Conservation (phyloP, 331 rosid genomes). For the Ulmus americana region DNA sequence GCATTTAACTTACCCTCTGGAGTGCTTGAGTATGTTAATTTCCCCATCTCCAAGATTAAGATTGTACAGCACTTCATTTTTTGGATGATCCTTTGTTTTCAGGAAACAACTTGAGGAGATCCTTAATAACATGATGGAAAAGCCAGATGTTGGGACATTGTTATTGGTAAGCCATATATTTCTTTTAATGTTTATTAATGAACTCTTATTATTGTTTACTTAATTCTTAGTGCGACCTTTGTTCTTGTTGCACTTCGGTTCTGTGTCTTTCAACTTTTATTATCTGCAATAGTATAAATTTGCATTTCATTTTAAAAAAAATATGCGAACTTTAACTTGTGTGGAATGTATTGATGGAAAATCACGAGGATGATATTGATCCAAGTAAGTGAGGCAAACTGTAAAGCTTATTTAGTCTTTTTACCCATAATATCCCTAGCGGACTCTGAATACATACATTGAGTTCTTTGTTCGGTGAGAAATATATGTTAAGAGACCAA, state of each 20-base stretch:
- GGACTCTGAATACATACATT: background rate
- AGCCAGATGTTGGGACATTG: conserved; percentile 91
- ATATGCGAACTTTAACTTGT: background rate
- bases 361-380: background rate
- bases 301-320: background rate
- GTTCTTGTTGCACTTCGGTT: too few relatives aligned
- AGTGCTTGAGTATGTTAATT: too few relatives aligned
- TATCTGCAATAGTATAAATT: background rate
- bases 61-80: background rate
- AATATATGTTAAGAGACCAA: background rate
- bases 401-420: background rate
- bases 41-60: background rate
- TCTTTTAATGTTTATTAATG: conserved; percentile 2
- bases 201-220: conserved; percentile 5
- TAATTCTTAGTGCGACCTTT: background rate
- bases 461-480: background rate
- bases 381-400: background rate
- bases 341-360: background rate
- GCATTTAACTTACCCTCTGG: too few relatives aligned
- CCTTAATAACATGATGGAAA: conserved; percentile 70
- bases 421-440: background rate
- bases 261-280: too few relatives aligned
- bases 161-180: conserved; percentile 53
- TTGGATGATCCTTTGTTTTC: conserved; percentile 31
- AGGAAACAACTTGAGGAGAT: conserved; percentile 98